phyloP scores from a whole-genome alignment of 108 stramenopile genomes.

The Pinguiococcus pyrenoidosus region DNA sequence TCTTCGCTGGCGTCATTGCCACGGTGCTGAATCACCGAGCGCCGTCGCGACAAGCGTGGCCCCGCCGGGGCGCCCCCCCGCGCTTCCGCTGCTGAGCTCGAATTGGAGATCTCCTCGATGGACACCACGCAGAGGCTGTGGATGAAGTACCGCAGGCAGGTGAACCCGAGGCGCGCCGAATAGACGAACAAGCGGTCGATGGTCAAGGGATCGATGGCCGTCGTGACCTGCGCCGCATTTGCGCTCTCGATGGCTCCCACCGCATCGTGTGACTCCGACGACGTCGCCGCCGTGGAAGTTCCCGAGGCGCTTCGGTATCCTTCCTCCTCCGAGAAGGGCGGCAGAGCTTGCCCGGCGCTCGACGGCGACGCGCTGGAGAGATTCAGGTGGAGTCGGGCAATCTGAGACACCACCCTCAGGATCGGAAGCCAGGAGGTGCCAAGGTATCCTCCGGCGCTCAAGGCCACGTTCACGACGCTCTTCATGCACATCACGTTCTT shows the following conservation, averaged over 20 bases:
- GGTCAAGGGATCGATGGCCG: conserved; percentile 5
- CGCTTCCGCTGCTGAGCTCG: no score
- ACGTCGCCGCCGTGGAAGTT: no score
- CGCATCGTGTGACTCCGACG: conserved; percentile 1
- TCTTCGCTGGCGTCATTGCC: no score
- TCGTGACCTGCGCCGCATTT: conserved; percentile 8
- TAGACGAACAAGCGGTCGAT: conserved; percentile 15
- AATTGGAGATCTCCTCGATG: conserved; percentile 74
- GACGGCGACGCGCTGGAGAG: no score
- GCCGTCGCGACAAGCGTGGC: conserved; percentile 5
- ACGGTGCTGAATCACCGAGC: no score
- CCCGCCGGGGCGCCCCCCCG: no score
- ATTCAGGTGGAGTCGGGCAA: conserved; percentile 41
- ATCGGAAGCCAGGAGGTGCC: conserved; percentile 70
- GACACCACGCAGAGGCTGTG: conserved; percentile 75
- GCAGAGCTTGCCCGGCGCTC: conserved; percentile 7
- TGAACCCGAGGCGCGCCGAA: conserved; percentile 4
- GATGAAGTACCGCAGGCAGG: conserved; percentile 64
- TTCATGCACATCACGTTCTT: conserved; percentile 65
- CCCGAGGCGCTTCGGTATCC: no score
- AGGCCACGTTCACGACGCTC: conserved; percentile 54
- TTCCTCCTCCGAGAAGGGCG: conserved; percentile 7
- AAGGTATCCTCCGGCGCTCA: conserved; percentile 63
- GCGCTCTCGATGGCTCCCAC: conserved; percentile 11
- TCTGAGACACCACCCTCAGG: conserved; percentile 61